A percentile compares a stretch with the other conserved stretches of the same genome.
These are phyloP conservation scores for Boletus insuetus DNA, from an alignment of 768 basidiomycete species.

Conservation along the genomic window DNA sequence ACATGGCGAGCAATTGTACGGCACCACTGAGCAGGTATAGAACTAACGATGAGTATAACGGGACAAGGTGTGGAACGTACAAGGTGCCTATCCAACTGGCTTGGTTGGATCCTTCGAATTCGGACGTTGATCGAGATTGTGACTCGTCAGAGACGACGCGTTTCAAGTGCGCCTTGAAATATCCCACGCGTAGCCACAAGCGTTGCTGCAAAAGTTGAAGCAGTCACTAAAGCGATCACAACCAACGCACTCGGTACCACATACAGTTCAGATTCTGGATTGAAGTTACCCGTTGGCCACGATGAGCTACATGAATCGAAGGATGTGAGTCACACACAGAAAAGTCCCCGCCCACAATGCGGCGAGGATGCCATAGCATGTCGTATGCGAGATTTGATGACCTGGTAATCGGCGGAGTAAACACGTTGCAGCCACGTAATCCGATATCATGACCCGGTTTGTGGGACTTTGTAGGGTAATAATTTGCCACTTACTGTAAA, in stretches of 20 bases:
- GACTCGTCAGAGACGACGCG: no score
- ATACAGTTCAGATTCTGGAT: slow-evolving; percentile 1
- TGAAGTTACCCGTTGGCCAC: background rate
- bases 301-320: background rate
- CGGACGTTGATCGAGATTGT: no score
- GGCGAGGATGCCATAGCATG: slow-evolving; percentile 60
- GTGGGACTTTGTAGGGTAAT: no score
- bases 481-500: no score
- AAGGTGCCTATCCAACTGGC: slow-evolving; percentile 27
- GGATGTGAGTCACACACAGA: slow-evolving; percentile 50
- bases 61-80: slow-evolving; percentile 4
- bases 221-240: background rate
- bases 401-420: no score
- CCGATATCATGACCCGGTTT: no score
- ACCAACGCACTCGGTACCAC: background rate
- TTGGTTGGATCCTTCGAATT: slow-evolving; percentile 27
- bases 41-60: no score
- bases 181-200: slow-evolving; percentile 25
- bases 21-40: slow-evolving; percentile 8
- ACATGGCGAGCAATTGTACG: slow-evolving; percentile 20
- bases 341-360: slow-evolving; percentile 65
- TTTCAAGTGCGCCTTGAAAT: no score
- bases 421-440: no score
- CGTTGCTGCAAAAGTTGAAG: slow-evolving; percentile 7
- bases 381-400: slow-evolving; percentile 54